A percentile compares a stretch with the other conserved stretches of the same genome.
phyloP scores from a whole-genome alignment of 2,329 filamentous ascomycete genomes.

The Stylonectria norvegica region DNA sequence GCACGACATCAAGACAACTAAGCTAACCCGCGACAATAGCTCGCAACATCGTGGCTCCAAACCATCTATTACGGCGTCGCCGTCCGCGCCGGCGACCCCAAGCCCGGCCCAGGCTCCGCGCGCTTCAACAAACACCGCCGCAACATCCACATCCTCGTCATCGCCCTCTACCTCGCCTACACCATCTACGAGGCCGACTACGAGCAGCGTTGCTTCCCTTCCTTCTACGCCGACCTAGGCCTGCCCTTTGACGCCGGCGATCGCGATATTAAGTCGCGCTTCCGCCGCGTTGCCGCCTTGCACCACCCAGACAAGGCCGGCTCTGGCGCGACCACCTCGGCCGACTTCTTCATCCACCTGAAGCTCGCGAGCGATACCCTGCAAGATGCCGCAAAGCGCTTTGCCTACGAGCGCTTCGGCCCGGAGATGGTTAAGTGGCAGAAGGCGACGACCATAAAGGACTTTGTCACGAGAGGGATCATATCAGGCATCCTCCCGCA shows the following conservation, averaged over 20 bases:
- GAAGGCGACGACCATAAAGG: conserved; percentile 63
- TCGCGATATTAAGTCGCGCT: conserved; percentile 75
- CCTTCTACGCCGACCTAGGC: conserved; percentile 77
- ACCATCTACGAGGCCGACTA: conserved; percentile 91
- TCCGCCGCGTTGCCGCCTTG: conserved; percentile 68
- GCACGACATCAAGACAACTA: conserved; percentile 12
- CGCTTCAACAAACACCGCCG: conserved; percentile 72
- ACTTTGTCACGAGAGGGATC: conserved; percentile 66
- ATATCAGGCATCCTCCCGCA: conserved; percentile 57
- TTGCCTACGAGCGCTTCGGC: conserved; percentile 88
- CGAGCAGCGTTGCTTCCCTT: conserved; percentile 65
- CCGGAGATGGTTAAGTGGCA: conserved; percentile 66
- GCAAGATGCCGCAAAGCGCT: conserved; percentile 69
- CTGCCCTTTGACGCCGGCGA: conserved; percentile 68
- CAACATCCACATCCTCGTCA: conserved; percentile 78
- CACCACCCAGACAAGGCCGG: conserved; percentile 83
- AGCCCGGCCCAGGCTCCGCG: conserved; percentile 66
- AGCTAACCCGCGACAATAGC: conserved; percentile 45
- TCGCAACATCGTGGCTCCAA: conserved; percentile 75
- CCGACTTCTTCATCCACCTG: conserved; percentile 70
- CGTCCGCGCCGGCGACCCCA: conserved; percentile 84
- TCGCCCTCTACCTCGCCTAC: conserved; percentile 81
- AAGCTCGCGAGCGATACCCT: conserved; percentile 82
- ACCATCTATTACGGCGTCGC: conserved; percentile 81
- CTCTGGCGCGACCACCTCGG: conserved; percentile 31